Evolutionary conservation across 257 asterid species (phyloP).

Genomic region (Verbascum thapsus): DNA sequence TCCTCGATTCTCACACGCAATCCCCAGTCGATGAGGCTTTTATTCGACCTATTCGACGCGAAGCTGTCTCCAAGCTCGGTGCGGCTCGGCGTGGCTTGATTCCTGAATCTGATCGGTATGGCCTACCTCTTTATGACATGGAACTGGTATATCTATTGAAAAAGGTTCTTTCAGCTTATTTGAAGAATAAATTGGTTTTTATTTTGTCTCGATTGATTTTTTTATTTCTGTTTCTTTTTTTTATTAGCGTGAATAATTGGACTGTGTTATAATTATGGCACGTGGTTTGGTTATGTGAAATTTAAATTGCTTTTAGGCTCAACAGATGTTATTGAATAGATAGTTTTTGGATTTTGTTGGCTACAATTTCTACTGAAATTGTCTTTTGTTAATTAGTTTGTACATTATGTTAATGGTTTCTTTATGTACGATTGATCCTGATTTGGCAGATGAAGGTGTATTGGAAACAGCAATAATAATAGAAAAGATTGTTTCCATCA

Average conservation of each 20-base stretch:
- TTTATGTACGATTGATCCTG: not conserved
- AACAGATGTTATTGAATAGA: not conserved
- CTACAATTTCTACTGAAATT: not conserved
- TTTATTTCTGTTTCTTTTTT: not conserved
- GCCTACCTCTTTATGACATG: not conserved
- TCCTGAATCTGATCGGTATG: slow-evolving; percentile 78
- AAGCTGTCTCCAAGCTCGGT: slow-evolving; percentile 69
- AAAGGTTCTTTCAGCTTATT: slow-evolving; percentile 6
- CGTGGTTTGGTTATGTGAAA: not conserved
- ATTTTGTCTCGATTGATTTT: not conserved
- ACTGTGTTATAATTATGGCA: not conserved
- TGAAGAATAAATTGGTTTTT: not conserved
- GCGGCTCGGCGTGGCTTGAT: slow-evolving; percentile 60
- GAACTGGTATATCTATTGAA: slow-evolving; percentile 1
- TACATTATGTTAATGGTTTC: not conserved
- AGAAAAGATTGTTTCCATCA: not conserved
- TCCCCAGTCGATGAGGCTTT: slow-evolving; percentile 69
- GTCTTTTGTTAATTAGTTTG: not conserved
- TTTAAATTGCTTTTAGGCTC: not conserved
- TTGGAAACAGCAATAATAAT: not conserved
- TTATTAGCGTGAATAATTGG: not conserved
- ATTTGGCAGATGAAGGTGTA: slow-evolving; percentile 5
- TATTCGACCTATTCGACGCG: slow-evolving; percentile 80
- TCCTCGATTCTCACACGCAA: slow-evolving; percentile 79
- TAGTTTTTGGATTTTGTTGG: not conserved